These are phyloP conservation scores for Epichloe gansuensis DNA, from an alignment of 2,329 filamentous ascomycete genomes.

Conservation along the genomic window DNA sequence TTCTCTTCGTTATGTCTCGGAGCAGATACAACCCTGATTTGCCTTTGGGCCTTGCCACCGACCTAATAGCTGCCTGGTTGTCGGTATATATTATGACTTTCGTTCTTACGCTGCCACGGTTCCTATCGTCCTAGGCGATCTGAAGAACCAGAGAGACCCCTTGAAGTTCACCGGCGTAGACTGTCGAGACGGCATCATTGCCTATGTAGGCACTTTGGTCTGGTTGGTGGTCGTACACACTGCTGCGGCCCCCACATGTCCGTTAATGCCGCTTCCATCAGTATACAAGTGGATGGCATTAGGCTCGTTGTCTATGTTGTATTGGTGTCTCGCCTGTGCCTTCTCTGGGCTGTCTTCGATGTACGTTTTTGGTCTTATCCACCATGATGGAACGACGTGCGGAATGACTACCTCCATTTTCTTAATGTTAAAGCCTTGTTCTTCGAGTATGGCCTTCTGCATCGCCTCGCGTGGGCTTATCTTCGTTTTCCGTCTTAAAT, in stretches of 20 bases:
- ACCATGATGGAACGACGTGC: conserved; percentile 2
- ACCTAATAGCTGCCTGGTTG: neutral
- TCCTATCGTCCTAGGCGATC: neutral
- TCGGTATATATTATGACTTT: neutral
- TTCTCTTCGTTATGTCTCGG: neutral
- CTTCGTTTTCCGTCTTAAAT: neutral
- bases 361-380: neutral
- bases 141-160: neutral
- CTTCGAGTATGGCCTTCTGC: neutral
- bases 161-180: neutral
- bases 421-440: neutral
- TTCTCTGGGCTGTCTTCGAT: conserved; percentile 1
- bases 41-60: neutral
- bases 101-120: neutral
- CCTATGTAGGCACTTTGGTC: neutral
- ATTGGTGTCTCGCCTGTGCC: neutral
- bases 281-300: conserved; percentile 3
- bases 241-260: neutral
- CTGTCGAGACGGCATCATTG: neutral
- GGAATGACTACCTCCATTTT: neutral
- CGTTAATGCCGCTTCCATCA: conserved; percentile 7
- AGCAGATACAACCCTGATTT: neutral
- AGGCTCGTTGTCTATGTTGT: conserved; percentile 1
- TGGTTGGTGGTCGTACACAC: neutral
- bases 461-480: neutral